These are phyloP conservation scores for Trichoderma citrinoviride DNA, from an alignment of 2,329 filamentous ascomycete genomes.

Conservation along the genomic window DNA sequence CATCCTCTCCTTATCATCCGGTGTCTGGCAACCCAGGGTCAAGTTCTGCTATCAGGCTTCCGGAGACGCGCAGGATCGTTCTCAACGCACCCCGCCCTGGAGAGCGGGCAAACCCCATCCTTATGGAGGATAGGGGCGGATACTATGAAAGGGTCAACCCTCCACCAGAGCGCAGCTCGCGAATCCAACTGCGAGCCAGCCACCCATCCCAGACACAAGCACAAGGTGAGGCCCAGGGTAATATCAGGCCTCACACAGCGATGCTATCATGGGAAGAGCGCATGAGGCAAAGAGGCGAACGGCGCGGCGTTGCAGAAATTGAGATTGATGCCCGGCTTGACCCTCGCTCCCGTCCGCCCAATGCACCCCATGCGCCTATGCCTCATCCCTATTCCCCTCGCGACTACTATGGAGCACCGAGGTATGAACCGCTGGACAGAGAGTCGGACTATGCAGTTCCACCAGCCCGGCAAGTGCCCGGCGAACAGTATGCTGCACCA, in stretches of 20 bases:
- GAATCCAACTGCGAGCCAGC: constrained; percentile 19
- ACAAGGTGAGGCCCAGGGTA: not conserved
- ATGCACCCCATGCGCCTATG: not conserved
- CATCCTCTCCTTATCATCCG: constrained; percentile 13
- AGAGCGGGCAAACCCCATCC: constrained; percentile 34
- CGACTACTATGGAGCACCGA: constrained; percentile 1
- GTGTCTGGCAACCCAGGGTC: constrained; percentile 24
- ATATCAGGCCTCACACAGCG: constrained; percentile 20
- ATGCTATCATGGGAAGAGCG: constrained; percentile 27
- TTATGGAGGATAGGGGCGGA: constrained; percentile 43
- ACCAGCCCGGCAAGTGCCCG: constrained; percentile 23
- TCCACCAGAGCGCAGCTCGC: not conserved
- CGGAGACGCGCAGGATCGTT: constrained; percentile 31
- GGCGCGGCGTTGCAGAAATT: constrained; percentile 24
- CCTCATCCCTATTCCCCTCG: not conserved
- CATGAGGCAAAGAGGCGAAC: constrained; percentile 24
- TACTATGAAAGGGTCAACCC: constrained; percentile 37
- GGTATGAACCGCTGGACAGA: not conserved
- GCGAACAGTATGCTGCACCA: constrained; percentile 18
- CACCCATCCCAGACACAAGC: constrained; percentile 1
- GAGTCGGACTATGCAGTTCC: constrained; percentile 5
- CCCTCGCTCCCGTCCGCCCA: constrained; percentile 15
- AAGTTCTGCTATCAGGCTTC: constrained; percentile 23
- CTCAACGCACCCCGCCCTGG: constrained; percentile 34
- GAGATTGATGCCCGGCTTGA: constrained; percentile 27